Base-by-base conservation (phyloP, 352 stramenopile species). In the Thalassiosira mediterranea region DNA sequence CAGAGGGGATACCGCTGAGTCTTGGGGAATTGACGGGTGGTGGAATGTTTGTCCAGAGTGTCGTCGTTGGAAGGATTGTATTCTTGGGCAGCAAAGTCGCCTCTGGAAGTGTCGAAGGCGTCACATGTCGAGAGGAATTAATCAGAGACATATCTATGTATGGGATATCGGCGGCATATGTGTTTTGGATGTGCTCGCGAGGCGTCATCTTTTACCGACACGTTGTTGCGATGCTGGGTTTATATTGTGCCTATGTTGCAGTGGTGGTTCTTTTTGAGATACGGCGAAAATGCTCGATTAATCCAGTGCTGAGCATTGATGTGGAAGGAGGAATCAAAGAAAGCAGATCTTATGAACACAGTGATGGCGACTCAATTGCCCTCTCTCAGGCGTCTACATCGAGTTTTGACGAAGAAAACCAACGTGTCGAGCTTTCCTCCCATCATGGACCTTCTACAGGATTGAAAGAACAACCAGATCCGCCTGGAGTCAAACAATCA, bases 1-100 rank as follows among this genome's bases (percentile, higher is more conserved):
- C 48, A 10, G 66, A 76, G 38, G 68, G 68, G 4, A 71, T 70
- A 58, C 49, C 68, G 15, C 32, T 77, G 28, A 60, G 34, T 17
- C 44, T 98, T 38, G 97, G 97, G 38, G 93, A 95, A 63, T 76
- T 98, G 3, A 90, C 97, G 29, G 95, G 95, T 32, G 95, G 91
- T 15, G 94, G 91, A 32, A 95, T 98, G 88, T 98, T 98, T 66
- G 89, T 98, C 4, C 95, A 91, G 42, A 97, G 89, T 2, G 86
- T 97, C 23, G 94, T 98, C 4, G 91, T 96, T 21, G 95, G 94
- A n/a, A 91, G 97, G 11, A 63, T 77, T 51, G 87, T 77, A 23
- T 56, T 62, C 15, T 58, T 62, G 19, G 63, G 63, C 25, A 56
- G 63, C 17, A 72, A 13, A 15, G 34, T 44, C n/a, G 26, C 48